These are phyloP conservation scores for Mycosphaerella arachidis DNA, from an alignment of 2,329 filamentous ascomycete species.

Conservation along the genomic window DNA sequence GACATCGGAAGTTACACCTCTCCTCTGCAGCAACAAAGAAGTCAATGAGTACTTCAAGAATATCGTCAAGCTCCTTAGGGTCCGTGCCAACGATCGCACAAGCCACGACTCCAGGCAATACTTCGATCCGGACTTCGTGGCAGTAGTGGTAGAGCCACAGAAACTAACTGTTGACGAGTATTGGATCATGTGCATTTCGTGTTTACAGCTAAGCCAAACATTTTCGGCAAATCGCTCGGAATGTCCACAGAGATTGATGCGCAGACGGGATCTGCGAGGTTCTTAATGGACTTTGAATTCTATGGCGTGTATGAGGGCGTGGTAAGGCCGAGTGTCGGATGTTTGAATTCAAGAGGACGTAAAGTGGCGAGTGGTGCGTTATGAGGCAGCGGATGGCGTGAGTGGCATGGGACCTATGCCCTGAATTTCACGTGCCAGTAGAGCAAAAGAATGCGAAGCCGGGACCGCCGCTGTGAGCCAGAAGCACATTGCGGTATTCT, in stretches of 20 bases:
- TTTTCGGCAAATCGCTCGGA: neutral
- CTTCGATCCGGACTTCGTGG: neutral
- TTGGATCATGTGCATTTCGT: neutral
- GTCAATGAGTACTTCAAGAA: neutral
- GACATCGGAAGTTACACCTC: neutral
- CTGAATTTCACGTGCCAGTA: neutral
- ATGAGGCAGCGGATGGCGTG: conserved; percentile 1
- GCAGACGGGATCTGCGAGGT: neutral
- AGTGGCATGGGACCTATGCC: neutral
- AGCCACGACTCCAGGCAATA: neutral
- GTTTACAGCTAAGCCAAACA: neutral
- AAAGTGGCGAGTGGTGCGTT: conserved; percentile 1
- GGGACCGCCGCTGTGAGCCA: neutral
- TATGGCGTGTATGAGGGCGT: neutral
- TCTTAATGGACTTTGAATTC: conserved; percentile 1
- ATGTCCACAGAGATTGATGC: neutral
- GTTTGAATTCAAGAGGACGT: neutral
- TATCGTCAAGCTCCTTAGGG: neutral
- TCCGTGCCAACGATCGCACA: neutral
- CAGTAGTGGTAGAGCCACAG: neutral
- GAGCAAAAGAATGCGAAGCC: neutral
- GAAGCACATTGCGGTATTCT: neutral
- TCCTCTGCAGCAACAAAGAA: neutral
- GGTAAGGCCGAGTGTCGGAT: neutral
- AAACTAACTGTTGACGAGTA: neutral